Percentiles rank a stretch among this genome's conserved stretches.
phyloP scores from a whole-genome alignment of 495 filamentous ascomycete genomes.

The Margaritispora aquatica region DNA sequence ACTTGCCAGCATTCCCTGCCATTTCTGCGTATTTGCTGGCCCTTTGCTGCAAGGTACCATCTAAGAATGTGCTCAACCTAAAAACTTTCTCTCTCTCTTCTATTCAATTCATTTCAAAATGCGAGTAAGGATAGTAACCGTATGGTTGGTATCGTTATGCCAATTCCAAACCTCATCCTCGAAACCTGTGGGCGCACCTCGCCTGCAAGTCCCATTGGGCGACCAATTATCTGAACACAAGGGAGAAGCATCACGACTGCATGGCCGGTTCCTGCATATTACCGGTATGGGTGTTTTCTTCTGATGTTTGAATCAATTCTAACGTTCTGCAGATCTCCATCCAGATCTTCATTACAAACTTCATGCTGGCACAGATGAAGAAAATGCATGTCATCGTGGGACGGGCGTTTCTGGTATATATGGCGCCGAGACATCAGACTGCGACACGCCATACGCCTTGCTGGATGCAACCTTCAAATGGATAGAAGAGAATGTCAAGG shows the following conservation, averaged over 20 bases:
- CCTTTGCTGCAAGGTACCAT: background rate
- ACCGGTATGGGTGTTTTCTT: constrained; percentile 57
- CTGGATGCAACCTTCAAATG: constrained; percentile 89
- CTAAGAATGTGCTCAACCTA: constrained; percentile 2
- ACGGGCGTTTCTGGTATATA: constrained; percentile 71
- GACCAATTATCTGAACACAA: constrained; percentile 12
- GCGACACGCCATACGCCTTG: constrained; percentile 75
- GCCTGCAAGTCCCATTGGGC: constrained; percentile 23
- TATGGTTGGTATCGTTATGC: constrained; percentile 12
- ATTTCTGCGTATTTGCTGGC: background rate
- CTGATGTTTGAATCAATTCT: background rate
- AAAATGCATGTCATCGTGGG: constrained; percentile 71
- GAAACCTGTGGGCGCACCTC: constrained; percentile 13
- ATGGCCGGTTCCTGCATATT: constrained; percentile 88
- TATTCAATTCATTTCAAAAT: constrained; percentile 19
- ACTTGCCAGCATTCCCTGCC: background rate
- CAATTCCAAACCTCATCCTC: constrained; percentile 14
- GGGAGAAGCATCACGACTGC: constrained; percentile 35
- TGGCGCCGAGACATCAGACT: constrained; percentile 80
- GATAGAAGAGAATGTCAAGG: constrained; percentile 79
- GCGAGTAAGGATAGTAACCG: background rate
- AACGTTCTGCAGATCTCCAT: constrained; percentile 64
- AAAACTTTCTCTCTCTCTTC: too few relatives aligned
- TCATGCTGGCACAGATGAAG: constrained; percentile 61
- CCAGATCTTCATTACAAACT: constrained; percentile 79